These are phyloP conservation scores for Aristolochia contorta DNA, from an alignment of 164 flowering plant species.

Conservation along the genomic window DNA sequence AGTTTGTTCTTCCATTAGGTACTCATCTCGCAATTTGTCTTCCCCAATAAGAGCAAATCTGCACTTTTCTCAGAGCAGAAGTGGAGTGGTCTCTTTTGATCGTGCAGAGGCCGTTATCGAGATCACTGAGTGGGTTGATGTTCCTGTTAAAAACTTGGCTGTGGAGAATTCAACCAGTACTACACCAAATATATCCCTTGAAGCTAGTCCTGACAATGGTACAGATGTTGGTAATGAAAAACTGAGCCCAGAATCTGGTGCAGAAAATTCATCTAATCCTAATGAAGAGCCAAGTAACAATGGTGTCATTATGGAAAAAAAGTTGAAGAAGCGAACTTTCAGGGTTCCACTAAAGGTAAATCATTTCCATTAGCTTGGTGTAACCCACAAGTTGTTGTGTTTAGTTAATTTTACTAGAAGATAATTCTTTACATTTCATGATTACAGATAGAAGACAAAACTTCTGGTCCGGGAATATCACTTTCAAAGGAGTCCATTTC, in stretches of 20 bases:
- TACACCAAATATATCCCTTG: slow-evolving; percentile 39
- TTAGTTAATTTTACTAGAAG: not conserved
- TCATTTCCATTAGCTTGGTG: not conserved
- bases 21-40: slow-evolving; percentile 77
- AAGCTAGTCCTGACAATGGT: slow-evolving; percentile 30
- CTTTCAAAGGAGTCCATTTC: slow-evolving; percentile 57
- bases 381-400: not conserved
- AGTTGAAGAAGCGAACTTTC: slow-evolving; percentile 82
- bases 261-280: slow-evolving; percentile 22
- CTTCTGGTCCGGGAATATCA: slow-evolving; percentile 61
- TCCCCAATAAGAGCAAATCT: slow-evolving; percentile 88
- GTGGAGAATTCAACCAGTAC: slow-evolving; percentile 52
- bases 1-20: slow-evolving; percentile 30
- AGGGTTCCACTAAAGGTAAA: slow-evolving; percentile 85
- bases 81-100: slow-evolving; percentile 79
- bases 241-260: slow-evolving; percentile 26
- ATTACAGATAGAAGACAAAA: slow-evolving; percentile 65
- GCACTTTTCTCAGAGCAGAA: slow-evolving; percentile 90
- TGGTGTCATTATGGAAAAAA: slow-evolving; percentile 60
- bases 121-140: slow-evolving; percentile 93
- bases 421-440: slow-evolving; percentile 1
- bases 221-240: slow-evolving; percentile 39
- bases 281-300: slow-evolving; percentile 27
- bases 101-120: slow-evolving; percentile 91
- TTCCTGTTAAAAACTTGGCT: slow-evolving; percentile 70